Conservation (phyloP, 2,329 filamentous ascomycete genomes). For the Ceratocystis smalleyi region DNA sequence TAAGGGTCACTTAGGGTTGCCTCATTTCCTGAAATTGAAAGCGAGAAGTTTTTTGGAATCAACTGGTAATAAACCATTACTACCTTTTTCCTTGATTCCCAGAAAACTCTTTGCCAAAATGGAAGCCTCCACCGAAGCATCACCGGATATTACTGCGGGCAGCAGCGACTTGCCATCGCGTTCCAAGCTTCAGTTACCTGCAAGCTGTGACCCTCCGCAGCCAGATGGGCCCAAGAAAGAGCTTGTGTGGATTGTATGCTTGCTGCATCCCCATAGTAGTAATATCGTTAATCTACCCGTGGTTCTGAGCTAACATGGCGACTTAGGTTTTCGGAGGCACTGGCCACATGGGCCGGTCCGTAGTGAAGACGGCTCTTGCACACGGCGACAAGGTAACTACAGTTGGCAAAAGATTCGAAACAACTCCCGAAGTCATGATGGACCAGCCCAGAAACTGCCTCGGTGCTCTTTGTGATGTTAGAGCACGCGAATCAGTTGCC, state of each 20-base stretch:
- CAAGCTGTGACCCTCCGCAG: slow-evolving; percentile 73
- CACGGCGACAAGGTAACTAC: slow-evolving; percentile 74
- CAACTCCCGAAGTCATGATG: slow-evolving; percentile 55
- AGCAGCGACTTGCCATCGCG: not conserved
- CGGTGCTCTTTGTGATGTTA: slow-evolving; percentile 77
- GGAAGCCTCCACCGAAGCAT: not conserved
- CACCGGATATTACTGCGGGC: not conserved
- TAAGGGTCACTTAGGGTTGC: too few species aligned
- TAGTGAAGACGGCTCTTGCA: slow-evolving; percentile 66
- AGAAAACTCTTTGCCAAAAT: not conserved
- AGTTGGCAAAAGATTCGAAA: slow-evolving; percentile 71
- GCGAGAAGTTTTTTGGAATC: too few species aligned
- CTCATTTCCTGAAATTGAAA: too few species aligned
- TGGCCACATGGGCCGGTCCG: slow-evolving; percentile 87
- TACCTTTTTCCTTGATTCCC: not conserved
- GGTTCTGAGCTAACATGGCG: not conserved
- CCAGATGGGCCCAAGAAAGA: slow-evolving; percentile 53
- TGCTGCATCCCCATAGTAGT: not conserved
- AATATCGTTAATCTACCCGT: not conserved
- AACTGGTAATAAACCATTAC: not conserved
- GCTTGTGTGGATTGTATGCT: slow-evolving; percentile 73
- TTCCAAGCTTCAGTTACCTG: slow-evolving; percentile 47
- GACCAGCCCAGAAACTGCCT: slow-evolving; percentile 58
- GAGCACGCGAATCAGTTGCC: slow-evolving; percentile 61
- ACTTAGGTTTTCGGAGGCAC: slow-evolving; percentile 77